Evolutionary conservation across 1,284 basidiomycete species (phyloP).

Genomic region (Polyporus tsugae): DNA sequence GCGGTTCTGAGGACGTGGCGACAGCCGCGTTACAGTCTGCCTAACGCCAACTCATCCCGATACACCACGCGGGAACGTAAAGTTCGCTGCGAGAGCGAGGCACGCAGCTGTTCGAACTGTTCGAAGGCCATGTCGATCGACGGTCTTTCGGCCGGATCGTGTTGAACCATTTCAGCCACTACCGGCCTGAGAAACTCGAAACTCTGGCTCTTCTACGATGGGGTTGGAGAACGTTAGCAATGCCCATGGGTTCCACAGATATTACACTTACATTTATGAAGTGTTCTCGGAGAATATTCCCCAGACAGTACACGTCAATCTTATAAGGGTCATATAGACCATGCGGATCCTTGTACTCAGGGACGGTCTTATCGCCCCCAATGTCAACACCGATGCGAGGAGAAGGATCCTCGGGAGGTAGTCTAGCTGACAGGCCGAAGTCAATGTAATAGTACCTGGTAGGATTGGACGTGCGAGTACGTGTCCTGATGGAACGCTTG

Average conservation of each 20-base stretch:
- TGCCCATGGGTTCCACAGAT: conserved; percentile 23
- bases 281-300: conserved; percentile 41
- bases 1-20: background rate
- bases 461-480: conserved; percentile 38
- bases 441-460: conserved; percentile 44
- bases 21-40: conserved; percentile 1
- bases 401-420: conserved; percentile 32
- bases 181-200: conserved; percentile 43
- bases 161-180: conserved; percentile 42
- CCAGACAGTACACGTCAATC: conserved; percentile 41
- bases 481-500: background rate
- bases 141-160: conserved; percentile 40
- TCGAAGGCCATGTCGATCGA: conserved; percentile 22
- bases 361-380: background rate
- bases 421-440: conserved; percentile 45
- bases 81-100: background rate
- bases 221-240: conserved; percentile 26
- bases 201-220: conserved; percentile 30
- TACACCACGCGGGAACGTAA: conserved; percentile 21
- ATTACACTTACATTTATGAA: conserved; percentile 27
- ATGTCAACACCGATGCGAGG: background rate
- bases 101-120: conserved; percentile 14
- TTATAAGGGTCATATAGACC: conserved; percentile 35
- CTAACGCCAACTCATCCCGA: conserved; percentile 3
- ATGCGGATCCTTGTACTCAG: background rate